Evolutionary conservation across 495 filamentous ascomycete genomes (phyloP), one percentile per base, ranked within the genome.

Genomic region (Chaetomidium leptoderma): DNA sequence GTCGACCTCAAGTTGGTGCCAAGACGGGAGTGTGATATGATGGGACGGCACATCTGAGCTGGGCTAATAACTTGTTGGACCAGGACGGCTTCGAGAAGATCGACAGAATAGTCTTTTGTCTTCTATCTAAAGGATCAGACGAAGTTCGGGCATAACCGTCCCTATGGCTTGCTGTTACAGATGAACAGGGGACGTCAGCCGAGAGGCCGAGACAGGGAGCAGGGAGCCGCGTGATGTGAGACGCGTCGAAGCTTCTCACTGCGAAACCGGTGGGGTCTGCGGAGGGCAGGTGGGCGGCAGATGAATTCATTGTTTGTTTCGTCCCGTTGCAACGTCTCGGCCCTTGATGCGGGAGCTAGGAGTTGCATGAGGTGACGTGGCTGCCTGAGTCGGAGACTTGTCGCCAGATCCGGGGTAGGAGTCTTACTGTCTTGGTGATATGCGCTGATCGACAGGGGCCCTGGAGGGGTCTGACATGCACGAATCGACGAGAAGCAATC

Each of bases 321-420:
- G 27, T n/a, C 13, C 33, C 24, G 35, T 13, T 44, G 27, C 36
- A 43, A 16, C 49, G 49, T 42, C 49, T 29, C 36, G 35, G 37
- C 37, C n/a, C 29, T 37, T 9, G 53, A 37, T 14, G 40, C 30
- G 40, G 19, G 29, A 46, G 53, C 16, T 13, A 36, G 40, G 26
- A 30, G 37, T 13, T 11, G 42, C 42, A 47, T 56, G 13, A 47
- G n/a, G 16, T 56, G 53, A 56, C 43, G 53, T 39, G 53, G 30
- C 53, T 3, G 37, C 19, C 17, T 16, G n/a, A 2, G 37, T n/a
- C 39, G n/a, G 27, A 44, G 17, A 14, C 13, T 44, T 35, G 19
- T 46, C 30, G 30, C n/a, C 53, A 46, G 53, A 47, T 56, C 30
- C 23, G 42, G 43, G 53, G 53, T 17, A 46, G 53, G 21, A 3